phyloP scores from a whole-genome alignment of 257 asterid species.

The Leptodermis oblonga region DNA sequence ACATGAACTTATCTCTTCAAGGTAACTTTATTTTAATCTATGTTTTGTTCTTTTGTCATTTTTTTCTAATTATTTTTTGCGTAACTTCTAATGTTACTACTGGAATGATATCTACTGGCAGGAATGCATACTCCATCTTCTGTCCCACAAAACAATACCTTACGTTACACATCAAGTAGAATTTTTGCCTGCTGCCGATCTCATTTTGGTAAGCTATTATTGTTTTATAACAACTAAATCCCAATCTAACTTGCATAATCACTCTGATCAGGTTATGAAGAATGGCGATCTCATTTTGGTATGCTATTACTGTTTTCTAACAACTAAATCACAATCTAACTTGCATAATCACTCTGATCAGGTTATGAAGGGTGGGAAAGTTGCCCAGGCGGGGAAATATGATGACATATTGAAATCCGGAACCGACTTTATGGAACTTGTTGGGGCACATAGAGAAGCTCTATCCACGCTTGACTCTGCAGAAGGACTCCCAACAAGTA shows the following conservation, averaged over 20 bases:
- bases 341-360: too few species aligned
- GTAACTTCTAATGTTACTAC: too few species aligned
- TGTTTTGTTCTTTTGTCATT: too few species aligned
- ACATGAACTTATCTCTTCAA: conserved; percentile 80
- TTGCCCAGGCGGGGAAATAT: conserved; percentile 76
- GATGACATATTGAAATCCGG: conserved; percentile 64
- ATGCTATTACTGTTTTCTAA: too few species aligned
- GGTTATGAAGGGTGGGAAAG: conserved; percentile 68
- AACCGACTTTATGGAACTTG: conserved; percentile 82
- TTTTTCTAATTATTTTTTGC: conserved; percentile 7
- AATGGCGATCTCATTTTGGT: too few species aligned
- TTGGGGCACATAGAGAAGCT: conserved; percentile 86
- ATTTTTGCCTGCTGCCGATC: conserved; percentile 82
- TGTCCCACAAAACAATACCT: conserved; percentile 56
- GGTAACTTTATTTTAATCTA: conserved; percentile 52
- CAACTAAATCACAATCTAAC: too few species aligned
- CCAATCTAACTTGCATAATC: not conserved
- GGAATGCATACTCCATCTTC: conserved; percentile 71
- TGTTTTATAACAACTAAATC: conserved; percentile 7
- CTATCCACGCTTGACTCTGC: conserved; percentile 56
- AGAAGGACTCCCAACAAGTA: conserved; percentile 19
- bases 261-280: conserved; percentile 70
- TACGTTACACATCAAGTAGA: conserved; percentile 91
- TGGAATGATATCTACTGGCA: too few species aligned
- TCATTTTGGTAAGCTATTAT: conserved; percentile 59